Evolutionary conservation across 768 basidiomycete genomes (phyloP).

Genomic region (Pilatotrama ljubarskyi): DNA sequence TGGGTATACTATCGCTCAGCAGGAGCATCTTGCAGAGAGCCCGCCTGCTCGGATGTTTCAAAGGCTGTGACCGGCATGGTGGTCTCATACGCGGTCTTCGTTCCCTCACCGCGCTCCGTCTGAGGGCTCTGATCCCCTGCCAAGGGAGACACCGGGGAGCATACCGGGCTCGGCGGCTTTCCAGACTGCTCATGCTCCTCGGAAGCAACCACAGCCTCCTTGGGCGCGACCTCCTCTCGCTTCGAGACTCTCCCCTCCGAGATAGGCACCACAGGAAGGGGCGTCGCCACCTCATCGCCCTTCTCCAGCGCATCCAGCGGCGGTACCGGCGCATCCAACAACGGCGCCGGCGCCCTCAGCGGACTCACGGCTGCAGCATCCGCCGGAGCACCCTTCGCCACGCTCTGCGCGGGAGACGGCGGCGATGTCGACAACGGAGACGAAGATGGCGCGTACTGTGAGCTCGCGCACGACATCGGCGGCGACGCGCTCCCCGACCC

Average conservation of each 20-base stretch:
- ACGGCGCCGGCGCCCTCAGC: slow-evolving; percentile 8
- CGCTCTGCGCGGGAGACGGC: slow-evolving; percentile 29
- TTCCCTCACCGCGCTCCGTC: not conserved
- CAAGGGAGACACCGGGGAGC: not conserved
- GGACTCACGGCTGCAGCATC: slow-evolving; percentile 5
- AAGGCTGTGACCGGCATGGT: not conserved
- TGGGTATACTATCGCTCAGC: slow-evolving; percentile 1
- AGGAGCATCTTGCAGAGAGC: not conserved
- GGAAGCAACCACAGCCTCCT: not conserved
- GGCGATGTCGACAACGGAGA: slow-evolving; percentile 35
- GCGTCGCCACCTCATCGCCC: slow-evolving; percentile 1
- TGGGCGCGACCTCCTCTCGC: not conserved
- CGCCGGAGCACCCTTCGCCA: slow-evolving; percentile 6
- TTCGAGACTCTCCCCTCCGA: not conserved
- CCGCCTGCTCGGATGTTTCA: not conserved
- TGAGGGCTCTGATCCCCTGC: not conserved
- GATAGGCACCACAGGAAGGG: slow-evolving; percentile 5
- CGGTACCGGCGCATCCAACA: not conserved
- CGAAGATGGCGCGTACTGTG: slow-evolving; percentile 33
- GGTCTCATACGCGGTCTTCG: not conserved
- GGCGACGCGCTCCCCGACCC: slow-evolving; percentile 56
- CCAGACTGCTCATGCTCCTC: not conserved
- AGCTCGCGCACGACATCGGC: slow-evolving; percentile 58
- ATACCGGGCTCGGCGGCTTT: not conserved
- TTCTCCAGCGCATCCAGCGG: not conserved